phyloP scores from a whole-genome alignment of 2,329 filamentous ascomycete genomes.

The Trichoderma endophyticum region DNA sequence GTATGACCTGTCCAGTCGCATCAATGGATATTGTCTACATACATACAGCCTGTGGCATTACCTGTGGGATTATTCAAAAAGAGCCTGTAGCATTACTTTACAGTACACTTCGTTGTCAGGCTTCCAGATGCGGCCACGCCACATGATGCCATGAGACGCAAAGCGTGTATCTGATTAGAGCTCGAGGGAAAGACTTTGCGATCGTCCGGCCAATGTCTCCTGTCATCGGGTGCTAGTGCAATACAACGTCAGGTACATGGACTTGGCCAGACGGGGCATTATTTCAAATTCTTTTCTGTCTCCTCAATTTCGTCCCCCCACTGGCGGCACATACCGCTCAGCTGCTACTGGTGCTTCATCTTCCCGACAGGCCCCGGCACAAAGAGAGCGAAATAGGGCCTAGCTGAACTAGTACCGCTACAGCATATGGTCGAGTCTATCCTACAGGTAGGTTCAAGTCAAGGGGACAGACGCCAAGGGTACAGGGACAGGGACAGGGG shows the following conservation, averaged over 20 bases:
- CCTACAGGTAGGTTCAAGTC: background rate
- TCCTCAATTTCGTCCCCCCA: background rate
- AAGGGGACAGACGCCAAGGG: background rate
- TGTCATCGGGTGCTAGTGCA: background rate
- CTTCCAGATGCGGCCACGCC: background rate
- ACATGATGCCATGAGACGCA: background rate
- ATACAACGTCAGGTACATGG: background rate
- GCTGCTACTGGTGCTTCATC: background rate
- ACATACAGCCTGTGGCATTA: background rate
- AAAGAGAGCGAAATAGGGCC: background rate
- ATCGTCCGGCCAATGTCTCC: background rate
- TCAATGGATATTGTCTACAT: background rate
- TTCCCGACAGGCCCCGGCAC: background rate
- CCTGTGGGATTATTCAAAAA: background rate
- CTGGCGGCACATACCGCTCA: background rate
- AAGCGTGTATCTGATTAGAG: background rate
- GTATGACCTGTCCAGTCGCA: background rate
- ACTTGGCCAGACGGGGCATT: background rate
- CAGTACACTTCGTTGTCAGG: background rate
- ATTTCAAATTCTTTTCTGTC: background rate
- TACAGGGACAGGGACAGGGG: background rate
- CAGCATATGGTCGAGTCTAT: background rate
- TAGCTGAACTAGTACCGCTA: background rate
- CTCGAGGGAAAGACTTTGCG: slow-evolving; percentile 12
- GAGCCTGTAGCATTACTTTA: background rate